Evolutionary conservation across 768 basidiomycete genomes (phyloP).

Genomic region (Suillus alpinus): DNA sequence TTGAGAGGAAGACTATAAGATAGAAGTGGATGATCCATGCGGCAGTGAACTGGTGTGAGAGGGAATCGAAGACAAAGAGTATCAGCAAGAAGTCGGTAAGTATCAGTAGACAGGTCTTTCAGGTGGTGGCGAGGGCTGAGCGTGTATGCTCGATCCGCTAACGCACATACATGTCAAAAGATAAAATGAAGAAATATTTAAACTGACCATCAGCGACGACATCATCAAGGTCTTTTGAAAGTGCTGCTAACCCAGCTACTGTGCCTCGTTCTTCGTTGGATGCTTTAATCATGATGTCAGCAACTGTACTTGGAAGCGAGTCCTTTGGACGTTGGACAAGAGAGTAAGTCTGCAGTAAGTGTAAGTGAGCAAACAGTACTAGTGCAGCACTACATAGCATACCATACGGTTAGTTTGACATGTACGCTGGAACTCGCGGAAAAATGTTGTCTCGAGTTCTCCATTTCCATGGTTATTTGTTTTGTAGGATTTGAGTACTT

Average conservation of each 20-base stretch:
- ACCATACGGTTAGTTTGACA: conserved; percentile 74
- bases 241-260: conserved; percentile 8
- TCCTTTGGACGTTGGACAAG: neutral
- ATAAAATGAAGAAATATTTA: neutral
- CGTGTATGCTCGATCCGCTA: neutral
- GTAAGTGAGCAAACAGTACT: too few relatives aligned
- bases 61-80: neutral
- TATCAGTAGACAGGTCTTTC: neutral
- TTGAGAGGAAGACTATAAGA: conserved; percentile 1
- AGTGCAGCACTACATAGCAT: conserved; percentile 3
- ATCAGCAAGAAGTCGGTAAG: neutral
- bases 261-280: conserved; percentile 25
- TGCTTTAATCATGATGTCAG: conserved; percentile 12
- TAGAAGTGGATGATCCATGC: neutral
- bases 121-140: conserved; percentile 2
- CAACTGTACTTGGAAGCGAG: neutral
- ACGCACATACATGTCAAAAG: neutral
- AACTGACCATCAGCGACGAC: conserved; percentile 19
- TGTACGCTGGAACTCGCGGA: conserved; percentile 43
- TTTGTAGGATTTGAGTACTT: conserved; percentile 34
- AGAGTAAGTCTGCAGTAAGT: neutral
- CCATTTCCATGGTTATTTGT: conserved; percentile 33
- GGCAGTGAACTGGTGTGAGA: neutral
- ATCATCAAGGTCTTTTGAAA: conserved; percentile 22
- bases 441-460: conserved; percentile 29